Conservation (phyloP, 2,329 filamentous ascomycete genomes). For the Arachnomyces sp. region DNA sequence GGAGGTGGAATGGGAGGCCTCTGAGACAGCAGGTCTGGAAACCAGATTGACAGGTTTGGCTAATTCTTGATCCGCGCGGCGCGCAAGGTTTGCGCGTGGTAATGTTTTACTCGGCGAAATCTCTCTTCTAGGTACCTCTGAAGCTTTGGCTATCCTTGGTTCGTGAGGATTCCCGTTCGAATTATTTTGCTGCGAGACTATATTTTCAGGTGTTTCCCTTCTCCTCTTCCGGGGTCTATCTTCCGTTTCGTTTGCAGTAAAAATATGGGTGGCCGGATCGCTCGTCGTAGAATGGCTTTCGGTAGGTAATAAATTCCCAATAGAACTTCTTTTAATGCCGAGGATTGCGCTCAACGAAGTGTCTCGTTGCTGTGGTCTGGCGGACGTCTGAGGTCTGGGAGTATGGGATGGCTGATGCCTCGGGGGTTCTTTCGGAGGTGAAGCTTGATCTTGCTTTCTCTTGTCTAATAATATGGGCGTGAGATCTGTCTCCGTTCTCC, state of each 20-base stretch:
- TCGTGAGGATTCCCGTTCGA: no score
- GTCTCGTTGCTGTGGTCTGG: not conserved
- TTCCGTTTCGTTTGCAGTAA: no score
- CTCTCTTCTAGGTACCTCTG: no score
- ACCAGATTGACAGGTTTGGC: not conserved
- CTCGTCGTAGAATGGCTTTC: not conserved
- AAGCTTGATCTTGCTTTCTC: conserved; percentile 40
- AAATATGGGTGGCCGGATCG: no score
- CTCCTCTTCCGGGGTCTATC: not conserved
- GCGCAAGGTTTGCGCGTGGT: no score
- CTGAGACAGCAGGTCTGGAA: not conserved
- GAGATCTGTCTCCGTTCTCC: conserved; percentile 67
- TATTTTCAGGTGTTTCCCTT: not conserved
- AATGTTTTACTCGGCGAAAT: no score
- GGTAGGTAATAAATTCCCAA: not conserved
- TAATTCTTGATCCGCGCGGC: not conserved
- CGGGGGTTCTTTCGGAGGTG: conserved; percentile 27
- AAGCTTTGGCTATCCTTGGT: no score
- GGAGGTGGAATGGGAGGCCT: no score
- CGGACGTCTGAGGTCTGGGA: not conserved
- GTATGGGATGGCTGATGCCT: conserved; percentile 12
- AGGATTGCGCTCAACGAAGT: not conserved
- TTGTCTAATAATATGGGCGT: conserved; percentile 63
- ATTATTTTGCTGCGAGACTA: no score
- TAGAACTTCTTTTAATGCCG: not conserved